A percentile compares a stretch with the other conserved stretches of the same genome.
Evolutionary conservation across 331 rosid species (phyloP).

Genomic region (Erythrophleum ivorense): DNA sequence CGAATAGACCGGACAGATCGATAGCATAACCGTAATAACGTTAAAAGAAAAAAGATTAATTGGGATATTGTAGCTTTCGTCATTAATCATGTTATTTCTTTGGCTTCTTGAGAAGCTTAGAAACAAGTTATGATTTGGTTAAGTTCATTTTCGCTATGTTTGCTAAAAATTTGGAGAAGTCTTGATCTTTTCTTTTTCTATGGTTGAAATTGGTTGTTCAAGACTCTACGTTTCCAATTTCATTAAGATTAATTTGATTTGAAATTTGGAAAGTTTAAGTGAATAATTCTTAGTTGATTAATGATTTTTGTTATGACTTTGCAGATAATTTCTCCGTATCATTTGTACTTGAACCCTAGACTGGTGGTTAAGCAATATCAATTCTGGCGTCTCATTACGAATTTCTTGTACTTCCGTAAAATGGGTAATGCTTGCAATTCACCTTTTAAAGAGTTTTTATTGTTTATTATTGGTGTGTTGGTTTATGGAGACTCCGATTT

Average conservation of each 20-base stretch:
- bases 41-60: background rate
- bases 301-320: slow-evolving; percentile 21
- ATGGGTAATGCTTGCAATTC: slow-evolving; percentile 63
- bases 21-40: background rate
- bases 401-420: slow-evolving; percentile 91
- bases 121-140: background rate
- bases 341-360: slow-evolving; percentile 69
- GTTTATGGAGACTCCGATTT: slow-evolving; percentile 17
- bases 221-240: background rate
- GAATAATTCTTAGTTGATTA: background rate
- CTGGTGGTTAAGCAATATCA: slow-evolving; percentile 71
- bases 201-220: background rate
- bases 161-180: background rate
- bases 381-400: slow-evolving; percentile 85
- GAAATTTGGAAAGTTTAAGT: slow-evolving; percentile 7
- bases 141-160: slow-evolving; percentile 2
- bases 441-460: background rate
- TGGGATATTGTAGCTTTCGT: background rate
- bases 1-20: too few species aligned
- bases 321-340: slow-evolving; percentile 75
- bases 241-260: background rate
- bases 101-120: background rate
- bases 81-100: background rate
- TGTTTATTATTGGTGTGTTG: background rate
- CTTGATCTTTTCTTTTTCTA: too few species aligned